A percentile compares a stretch with the other conserved stretches of the same genome.
Conservation (phyloP, 2,329 filamentous ascomycete species). For the Sclerotinia glacialis region DNA sequence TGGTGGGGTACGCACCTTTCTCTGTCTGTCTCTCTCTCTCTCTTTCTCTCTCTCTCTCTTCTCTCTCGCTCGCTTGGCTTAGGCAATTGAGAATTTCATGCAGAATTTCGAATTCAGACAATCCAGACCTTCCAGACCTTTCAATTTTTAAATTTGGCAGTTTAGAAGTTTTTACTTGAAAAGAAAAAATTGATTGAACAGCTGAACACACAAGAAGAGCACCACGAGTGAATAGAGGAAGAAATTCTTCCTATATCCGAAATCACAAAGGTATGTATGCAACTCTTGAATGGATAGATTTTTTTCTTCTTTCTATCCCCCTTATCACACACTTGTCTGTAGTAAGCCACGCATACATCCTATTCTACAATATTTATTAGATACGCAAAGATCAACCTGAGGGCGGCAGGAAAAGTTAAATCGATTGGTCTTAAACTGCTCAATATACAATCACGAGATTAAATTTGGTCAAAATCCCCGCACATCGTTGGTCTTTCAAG, state of each 20-base stretch:
- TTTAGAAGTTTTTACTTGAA: not conserved
- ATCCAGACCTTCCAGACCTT: constrained; percentile 3
- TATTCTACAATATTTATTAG: not conserved
- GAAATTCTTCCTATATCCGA: not conserved
- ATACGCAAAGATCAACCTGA: constrained; percentile 20
- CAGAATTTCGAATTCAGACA: not conserved
- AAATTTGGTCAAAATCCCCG: constrained; percentile 13
- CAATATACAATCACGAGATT: constrained; percentile 16
- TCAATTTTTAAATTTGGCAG: no score
- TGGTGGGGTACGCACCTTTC: constrained; percentile 9
- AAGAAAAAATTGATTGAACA: not conserved
- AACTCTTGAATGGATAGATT: not conserved
- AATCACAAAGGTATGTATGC: constrained; percentile 3
- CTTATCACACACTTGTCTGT: not conserved
- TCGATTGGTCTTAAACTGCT: constrained; percentile 13
- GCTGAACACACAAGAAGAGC: not conserved
- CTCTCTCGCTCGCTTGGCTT: constrained; percentile 8
- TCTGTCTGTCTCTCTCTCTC: no score
- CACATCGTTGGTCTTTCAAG: constrained; percentile 2
- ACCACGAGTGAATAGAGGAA: not conserved
- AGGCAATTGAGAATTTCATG: not conserved
- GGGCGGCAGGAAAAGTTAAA: not conserved
- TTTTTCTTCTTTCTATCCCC: not conserved
- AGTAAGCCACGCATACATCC: not conserved
- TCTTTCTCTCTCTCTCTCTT: not conserved